Conservation (phyloP, 2,329 filamentous ascomycete genomes). For the Clarireedia homoeocarpa region DNA sequence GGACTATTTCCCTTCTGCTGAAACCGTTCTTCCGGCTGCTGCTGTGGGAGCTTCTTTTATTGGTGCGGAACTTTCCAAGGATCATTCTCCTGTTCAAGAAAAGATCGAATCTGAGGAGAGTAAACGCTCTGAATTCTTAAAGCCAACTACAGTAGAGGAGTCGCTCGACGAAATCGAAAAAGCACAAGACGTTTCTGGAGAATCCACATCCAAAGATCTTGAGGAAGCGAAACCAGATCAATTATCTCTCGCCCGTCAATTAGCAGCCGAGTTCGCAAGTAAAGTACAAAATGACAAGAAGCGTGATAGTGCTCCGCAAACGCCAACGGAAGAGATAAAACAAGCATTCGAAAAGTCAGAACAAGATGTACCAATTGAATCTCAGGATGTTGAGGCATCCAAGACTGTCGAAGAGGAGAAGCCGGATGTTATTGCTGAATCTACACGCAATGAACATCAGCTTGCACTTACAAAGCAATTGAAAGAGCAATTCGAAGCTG, state of each 20-base stretch:
- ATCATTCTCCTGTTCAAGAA: constrained; percentile 2
- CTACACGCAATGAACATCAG: constrained; percentile 22
- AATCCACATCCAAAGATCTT: not conserved
- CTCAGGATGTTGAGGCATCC: constrained; percentile 2
- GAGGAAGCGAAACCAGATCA: constrained; percentile 9
- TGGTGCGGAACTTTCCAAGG: constrained; percentile 4
- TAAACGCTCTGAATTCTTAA: too few relatives aligned
- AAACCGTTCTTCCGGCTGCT: constrained; percentile 11
- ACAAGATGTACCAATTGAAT: not conserved
- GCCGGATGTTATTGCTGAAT: constrained; percentile 14
- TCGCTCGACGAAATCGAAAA: too few relatives aligned
- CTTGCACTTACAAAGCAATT: constrained; percentile 23
- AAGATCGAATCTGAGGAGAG: constrained; percentile 11
- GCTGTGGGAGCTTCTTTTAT: constrained; percentile 14
- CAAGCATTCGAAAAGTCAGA: not conserved
- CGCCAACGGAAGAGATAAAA: not conserved
- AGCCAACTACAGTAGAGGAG: too few relatives aligned
- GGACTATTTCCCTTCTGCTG: constrained; percentile 12
- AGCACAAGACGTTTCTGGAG: constrained; percentile 3
- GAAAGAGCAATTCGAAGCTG: constrained; percentile 23
- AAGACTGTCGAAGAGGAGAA: not conserved
- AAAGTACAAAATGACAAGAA: constrained; percentile 20
- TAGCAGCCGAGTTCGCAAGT: constrained; percentile 21
- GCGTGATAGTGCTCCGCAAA: not conserved
- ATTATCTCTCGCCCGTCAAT: constrained; percentile 12